Evolutionary conservation across 164 flowering plant genomes (phyloP), one percentile per base, ranked within the genome.

Genomic region (Santalum album): DNA sequence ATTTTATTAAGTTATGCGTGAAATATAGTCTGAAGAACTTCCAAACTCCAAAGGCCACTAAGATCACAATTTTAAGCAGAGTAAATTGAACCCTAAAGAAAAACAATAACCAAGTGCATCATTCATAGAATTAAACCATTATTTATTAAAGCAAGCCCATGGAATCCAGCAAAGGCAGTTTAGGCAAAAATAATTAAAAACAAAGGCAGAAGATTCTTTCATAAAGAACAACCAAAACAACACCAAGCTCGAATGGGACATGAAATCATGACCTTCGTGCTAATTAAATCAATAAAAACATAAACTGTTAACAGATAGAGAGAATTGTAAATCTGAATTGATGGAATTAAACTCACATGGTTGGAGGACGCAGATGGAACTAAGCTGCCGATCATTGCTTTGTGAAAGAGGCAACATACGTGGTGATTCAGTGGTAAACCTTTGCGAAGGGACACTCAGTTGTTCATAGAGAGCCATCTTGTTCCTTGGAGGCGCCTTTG

Each of bases 381-480:
- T 53, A 54, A 60, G 32, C 24, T 64, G 57, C 67, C 50, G 19
- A n/a, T 61, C 20, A 17, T 59, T 73, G 53, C 34, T 62, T 14
- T 59, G 69, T 1, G 65, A 67, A 49, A 54, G 56, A 26, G 78
- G 78, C 58, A 62, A 39, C 20, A 60, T 24, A 21, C 70, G 50
- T 15, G 64, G 27, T 25, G 77, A 70, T 42, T 65, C 68, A 29
- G 77, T 57, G 53, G 42, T 68, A 56, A 73, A 74, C 66, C 82
- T 79, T 47, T 67, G 88, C 59, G 85, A 77, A 72, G 90, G 88
- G 14, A 78, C 53, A 55, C 77, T 75, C 25, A 82, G 71, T 68
- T 81, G 90, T 55, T 87, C 90, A 66, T 85, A 83, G 34, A 90
- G 78, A 54, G 94, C 88, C 94, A 90, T 90, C 72, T 83, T 87